These are phyloP conservation scores for Nosema granulosis DNA, from an alignment of 371 early-diverging fungal genomes.

Conservation along the genomic window DNA sequence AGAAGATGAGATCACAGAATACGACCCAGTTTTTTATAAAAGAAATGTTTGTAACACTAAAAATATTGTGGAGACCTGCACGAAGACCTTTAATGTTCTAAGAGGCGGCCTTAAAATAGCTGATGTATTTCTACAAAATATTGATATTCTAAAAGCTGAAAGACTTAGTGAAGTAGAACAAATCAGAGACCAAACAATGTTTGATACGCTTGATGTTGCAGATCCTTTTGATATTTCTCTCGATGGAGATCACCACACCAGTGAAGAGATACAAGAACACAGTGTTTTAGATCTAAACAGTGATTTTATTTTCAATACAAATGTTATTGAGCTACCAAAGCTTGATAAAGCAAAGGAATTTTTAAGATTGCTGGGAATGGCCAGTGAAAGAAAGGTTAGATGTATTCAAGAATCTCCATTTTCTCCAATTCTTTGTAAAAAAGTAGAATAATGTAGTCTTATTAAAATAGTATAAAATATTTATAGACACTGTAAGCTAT, in stretches of 20 bases:
- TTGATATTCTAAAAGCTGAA: background rate
- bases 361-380: background rate
- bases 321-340: background rate
- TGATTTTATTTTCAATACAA: background rate
- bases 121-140: background rate
- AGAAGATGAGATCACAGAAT: constrained; percentile 23
- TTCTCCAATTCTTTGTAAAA: constrained; percentile 4
- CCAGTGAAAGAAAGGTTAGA: background rate
- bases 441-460: too few species aligned
- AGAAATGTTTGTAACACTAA: constrained; percentile 4
- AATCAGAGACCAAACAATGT: constrained; percentile 17
- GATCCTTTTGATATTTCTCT: too few species aligned
- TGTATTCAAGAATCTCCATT: background rate
- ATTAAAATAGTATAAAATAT: too few species aligned
- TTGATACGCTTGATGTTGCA: constrained; percentile 13
- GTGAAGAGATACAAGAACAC: background rate
- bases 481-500: too few species aligned
- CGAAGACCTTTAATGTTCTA: background rate
- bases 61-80: background rate
- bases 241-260: background rate
- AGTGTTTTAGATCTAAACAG: background rate
- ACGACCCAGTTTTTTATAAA: constrained; percentile 5
- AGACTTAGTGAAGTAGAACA: background rate
- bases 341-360: constrained; percentile 4
- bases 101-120: background rate